Percentiles rank a stretch among this genome's conserved stretches.
Conservation (phyloP, 106 monocot genomes). For the Dendrobium huoshanense region DNA sequence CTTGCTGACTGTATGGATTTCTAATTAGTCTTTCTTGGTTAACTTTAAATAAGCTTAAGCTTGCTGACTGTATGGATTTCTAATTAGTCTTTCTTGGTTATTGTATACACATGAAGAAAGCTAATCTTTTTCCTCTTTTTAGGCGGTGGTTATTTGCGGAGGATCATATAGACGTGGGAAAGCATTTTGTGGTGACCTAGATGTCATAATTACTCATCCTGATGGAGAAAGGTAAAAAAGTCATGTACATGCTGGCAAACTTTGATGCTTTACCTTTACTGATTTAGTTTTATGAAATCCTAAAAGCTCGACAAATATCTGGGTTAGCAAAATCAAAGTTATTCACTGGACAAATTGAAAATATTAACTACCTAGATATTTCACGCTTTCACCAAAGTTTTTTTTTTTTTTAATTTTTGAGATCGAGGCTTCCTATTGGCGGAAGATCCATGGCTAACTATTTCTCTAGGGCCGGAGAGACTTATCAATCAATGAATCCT, state of each 20-base stretch:
- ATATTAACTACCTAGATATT: not conserved
- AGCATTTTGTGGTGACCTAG: constrained; percentile 86
- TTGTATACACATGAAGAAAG: not conserved
- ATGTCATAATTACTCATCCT: constrained; percentile 91
- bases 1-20: not conserved
- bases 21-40: not conserved
- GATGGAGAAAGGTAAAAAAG: constrained; percentile 69
- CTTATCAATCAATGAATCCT: not conserved
- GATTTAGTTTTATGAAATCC: not conserved
- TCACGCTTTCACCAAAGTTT: not conserved
- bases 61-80: not conserved
- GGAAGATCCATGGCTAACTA: not conserved
- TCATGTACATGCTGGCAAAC: not conserved
- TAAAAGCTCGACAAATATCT: not conserved
- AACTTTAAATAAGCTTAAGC: no score
- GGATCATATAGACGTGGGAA: constrained; percentile 97
- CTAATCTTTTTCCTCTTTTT: constrained; percentile 16
- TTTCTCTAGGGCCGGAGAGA: not conserved
- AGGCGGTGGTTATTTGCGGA: constrained; percentile 84
- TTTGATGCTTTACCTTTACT: not conserved
- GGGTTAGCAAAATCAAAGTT: not conserved
- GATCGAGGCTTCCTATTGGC: not conserved
- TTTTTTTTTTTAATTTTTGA: not conserved
- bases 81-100: not conserved
- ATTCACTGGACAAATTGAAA: not conserved